phyloP scores from a whole-genome alignment of 139 green algal genomes.

The Closterium sp. region DNA sequence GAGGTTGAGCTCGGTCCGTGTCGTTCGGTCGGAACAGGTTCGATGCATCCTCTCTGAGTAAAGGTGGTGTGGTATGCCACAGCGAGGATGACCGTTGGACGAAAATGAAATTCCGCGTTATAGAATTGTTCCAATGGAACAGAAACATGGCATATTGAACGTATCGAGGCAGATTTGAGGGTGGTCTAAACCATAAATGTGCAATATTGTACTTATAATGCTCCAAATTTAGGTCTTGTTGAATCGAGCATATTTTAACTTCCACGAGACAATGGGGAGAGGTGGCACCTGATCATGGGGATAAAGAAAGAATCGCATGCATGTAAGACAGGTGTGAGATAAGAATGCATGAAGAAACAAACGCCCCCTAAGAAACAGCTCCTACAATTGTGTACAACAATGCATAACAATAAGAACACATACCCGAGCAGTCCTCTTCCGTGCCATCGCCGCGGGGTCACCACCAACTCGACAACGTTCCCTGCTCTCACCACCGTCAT shows the following conservation, averaged over 20 bases:
- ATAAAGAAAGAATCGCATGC: background rate
- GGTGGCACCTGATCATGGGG: background rate
- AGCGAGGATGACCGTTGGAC: background rate
- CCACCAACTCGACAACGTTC: constrained; percentile 42
- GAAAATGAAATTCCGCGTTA: background rate
- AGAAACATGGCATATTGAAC: too few relatives aligned
- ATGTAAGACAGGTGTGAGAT: too few relatives aligned
- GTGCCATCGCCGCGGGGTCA: constrained; percentile 66
- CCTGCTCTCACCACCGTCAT: constrained; percentile 67
- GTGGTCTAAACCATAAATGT: too few relatives aligned
- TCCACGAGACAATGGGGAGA: background rate
- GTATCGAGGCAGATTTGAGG: too few relatives aligned
- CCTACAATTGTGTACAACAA: too few relatives aligned
- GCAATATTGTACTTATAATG: too few relatives aligned
- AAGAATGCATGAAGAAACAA: too few relatives aligned
- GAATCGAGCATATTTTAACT: background rate
- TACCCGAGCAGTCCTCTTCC: constrained; percentile 75
- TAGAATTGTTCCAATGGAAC: background rate
- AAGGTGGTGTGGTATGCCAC: background rate
- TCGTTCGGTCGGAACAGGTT: too few relatives aligned
- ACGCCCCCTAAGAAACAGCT: too few relatives aligned
- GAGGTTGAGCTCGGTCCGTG: too few relatives aligned
- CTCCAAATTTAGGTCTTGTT: background rate
- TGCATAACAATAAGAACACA: constrained; percentile 1
- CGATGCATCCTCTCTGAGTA: too few relatives aligned